Evolutionary conservation across 1,139 yeast species (phyloP), one percentile per base, ranked within the genome.

Genomic region (Protomyces arabidopsidicola): DNA sequence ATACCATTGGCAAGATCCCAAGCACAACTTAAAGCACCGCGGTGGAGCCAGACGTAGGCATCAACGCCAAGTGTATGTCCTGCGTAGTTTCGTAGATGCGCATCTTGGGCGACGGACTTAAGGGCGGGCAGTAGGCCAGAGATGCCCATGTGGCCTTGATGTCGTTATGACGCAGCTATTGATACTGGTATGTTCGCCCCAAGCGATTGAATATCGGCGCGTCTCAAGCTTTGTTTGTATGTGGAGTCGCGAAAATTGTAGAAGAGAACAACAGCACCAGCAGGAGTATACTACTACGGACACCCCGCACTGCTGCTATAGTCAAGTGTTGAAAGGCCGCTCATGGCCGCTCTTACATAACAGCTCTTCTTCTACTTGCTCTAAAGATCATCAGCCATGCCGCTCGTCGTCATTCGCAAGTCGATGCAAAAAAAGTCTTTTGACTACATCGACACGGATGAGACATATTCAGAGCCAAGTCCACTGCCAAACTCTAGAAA

Each of bases 1-100:
- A 77, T 75, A 31, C 84, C 89, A 65, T 82, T 78, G 12, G 91
- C 90, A 57, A 95, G 78, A 63, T 93, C 97, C 74, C 83, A 84
- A 0, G 98, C 88, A 75, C 98, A 91, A 14, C 90, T 79, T 56
- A 87, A 81, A 2, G 89, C 84, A 2, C 95, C 91, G 67, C 90
- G 83, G 75, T 95, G 98, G 10, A 95, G 81, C 99, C 99, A 95
- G 0, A 97, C 93, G 72, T 90, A 95, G 0, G 96, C 93, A 72
- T 95, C 99, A 24, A 95, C 86, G 0, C 97, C 99, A 55, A 95
- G 77, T 0, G 90, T 85, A 85, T 42, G 63, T 24, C 55, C 50
- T 8, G 60, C 59, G 57, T 53, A 53, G 45, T 45, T 52, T 14
- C 36, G 55, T 18, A 57, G 55, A 54, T 59, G 63, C 5, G 55